Conservation (phyloP, 306 rosid species). For the Castanea crenata region DNA sequence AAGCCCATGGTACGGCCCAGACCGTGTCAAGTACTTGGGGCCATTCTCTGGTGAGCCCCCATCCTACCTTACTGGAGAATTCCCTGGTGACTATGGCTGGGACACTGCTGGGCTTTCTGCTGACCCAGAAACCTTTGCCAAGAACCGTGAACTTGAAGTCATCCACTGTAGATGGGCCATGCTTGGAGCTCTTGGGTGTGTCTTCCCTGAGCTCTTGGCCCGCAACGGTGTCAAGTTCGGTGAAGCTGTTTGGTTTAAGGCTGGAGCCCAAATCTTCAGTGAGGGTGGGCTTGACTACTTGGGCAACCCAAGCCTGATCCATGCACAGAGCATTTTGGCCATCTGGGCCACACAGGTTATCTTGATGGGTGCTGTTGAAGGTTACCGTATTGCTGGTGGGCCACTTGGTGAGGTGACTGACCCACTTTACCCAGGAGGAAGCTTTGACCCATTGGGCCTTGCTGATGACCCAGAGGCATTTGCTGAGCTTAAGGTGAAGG, state of each 20-base stretch:
- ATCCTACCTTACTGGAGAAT: constrained; percentile 66
- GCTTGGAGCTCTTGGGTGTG: constrained; percentile 84
- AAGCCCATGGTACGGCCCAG: too few species aligned
- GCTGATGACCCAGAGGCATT: constrained; percentile 97
- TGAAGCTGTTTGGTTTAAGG: constrained; percentile 93
- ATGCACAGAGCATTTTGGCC: constrained; percentile 92
- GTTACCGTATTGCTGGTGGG: constrained; percentile 86
- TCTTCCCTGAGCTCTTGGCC: constrained; percentile 82
- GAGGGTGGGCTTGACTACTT: constrained; percentile 95
- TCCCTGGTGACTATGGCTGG: constrained; percentile 89
- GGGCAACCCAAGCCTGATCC: constrained; percentile 90
- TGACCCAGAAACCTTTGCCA: constrained; percentile 84
- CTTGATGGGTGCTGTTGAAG: constrained; percentile 90
- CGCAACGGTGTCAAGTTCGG: constrained; percentile 89
- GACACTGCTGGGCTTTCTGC: constrained; percentile 94
- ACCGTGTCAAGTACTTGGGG: too few species aligned
- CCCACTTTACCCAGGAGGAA: constrained; percentile 89
- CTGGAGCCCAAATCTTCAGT: constrained; percentile 84
- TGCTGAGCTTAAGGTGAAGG: constrained; percentile 92
- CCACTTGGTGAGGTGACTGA: constrained; percentile 82
- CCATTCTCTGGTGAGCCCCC: constrained; percentile 24
- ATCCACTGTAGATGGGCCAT: constrained; percentile 91
- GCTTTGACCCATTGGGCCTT: constrained; percentile 94
- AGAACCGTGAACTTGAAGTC: constrained; percentile 75
- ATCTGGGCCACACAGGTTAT: constrained; percentile 81